Base-by-base conservation (phyloP, 2,329 filamentous ascomycete species). In the Lizonia empirigonia region DNA sequence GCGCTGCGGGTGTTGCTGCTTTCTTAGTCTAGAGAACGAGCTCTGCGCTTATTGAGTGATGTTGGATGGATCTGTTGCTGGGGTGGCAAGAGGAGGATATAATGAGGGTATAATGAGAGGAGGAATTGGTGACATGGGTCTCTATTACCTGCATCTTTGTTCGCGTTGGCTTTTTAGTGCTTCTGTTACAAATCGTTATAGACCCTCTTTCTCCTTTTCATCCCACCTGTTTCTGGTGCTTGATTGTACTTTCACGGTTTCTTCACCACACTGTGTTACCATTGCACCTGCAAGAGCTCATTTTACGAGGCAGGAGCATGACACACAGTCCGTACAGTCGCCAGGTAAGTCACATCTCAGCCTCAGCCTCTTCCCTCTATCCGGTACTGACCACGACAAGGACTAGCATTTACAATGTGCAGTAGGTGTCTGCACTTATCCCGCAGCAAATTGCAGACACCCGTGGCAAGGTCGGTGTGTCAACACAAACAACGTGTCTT, bases 1-100 rank as follows among this genome's bases (percentile, higher is more conserved):
- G 37, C 7, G 55, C 34, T 2, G 10, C 53, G 6, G 55, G 55
- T n/a, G 16, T 47, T 10, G 44, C 45, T 27, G 52, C 51, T 12
- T 30, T 55, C 3, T 8, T 58, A n/a, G 22, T 39, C 26, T 55
- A 35, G n/a, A 18, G 13, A 1, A 33, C 9, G n/a, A 27, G 44
- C 5, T 13, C 7, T 6, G 15, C 12, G 3, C 6, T 12, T 12
- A 19, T n/a, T n/a, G 2, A 20, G 32, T 6, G 4, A 34, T 3
- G 1, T 9, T 34, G 15, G 15, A 18, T 2, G 32, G 7, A 8
- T 5, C 15, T 9, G 32, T 8, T 8, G 16, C 27, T n/a, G 4
- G n/a, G 9, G 27, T 30, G 8, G 27, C 8, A 30, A n/a, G 4
- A 3, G n/a, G 8, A n/a, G 27, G 27, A 15, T 30, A 5, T 30